Evolutionary conservation across 78 protist species (phyloP), one percentile per base, ranked within the genome.

Genomic region (Tieghemostelium lacteum): DNA sequence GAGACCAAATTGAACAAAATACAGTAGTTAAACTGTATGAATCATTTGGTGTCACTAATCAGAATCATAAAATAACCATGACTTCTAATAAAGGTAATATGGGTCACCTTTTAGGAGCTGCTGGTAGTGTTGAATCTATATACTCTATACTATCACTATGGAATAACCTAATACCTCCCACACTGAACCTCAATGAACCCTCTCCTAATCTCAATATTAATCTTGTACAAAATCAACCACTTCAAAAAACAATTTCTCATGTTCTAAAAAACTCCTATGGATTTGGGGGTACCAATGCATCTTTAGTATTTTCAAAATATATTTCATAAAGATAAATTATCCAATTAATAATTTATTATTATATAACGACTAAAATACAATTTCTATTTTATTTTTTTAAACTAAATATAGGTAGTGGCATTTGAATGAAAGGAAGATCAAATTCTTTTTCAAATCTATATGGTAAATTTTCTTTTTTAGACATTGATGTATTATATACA

Each of bases 91-190:
- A 89, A 87, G 98, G 99, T 2, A 94, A 97, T 2, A 74, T 92
- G 7, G 99, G 99, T 24, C 99, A 98, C 87, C 64, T 98, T 65
- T 93, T 98, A 8, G 99, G 99, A 0, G 99, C 99, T 1, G 98
- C 99, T 14, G 99, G 99, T 1, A 50, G 69, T n/a, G 94, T 95
- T 22, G 99, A 97, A 70, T 96, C 98, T 2, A 88, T 92, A 1
- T 86, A 94, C 67, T 50, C 98, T 31, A 70, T 95, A 7, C 42
- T 95, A 22, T 24, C 97, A 20, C 4, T 96, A 8, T n/a, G 26
- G 1, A 67, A 88, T 50, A 77, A 77, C 33, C 5, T 85, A 28
- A 45, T 86, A 26, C 97, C 97, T 0, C 97, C 93, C 19, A 88
- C 95, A n/a, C 61, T 88, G 34, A 87, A 93, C 40, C 26, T 87